phyloP scores from a whole-genome alignment of 1,284 basidiomycete genomes.

The Ganoderma lucidum region DNA sequence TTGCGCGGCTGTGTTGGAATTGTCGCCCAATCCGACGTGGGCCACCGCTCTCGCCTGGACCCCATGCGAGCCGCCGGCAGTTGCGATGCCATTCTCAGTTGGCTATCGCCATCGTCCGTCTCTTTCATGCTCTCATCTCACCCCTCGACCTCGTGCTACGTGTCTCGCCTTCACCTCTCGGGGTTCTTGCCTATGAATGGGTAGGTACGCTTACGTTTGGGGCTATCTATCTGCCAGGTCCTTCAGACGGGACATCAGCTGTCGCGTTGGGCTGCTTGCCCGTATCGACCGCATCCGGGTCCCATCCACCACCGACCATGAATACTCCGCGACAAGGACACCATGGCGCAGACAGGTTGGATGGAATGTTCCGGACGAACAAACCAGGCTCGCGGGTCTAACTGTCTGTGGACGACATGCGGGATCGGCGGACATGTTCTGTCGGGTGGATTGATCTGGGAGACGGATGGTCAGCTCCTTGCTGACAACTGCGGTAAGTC shows the following conservation, averaged over 20 bases:
- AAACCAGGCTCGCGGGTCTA: neutral
- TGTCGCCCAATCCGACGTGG: constrained; percentile 7
- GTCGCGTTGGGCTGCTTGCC: neutral
- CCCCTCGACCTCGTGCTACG: neutral
- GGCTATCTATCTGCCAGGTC: neutral
- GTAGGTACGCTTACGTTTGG: neutral
- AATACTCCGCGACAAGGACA: neutral
- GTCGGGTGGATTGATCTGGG: neutral
- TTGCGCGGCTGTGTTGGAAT: constrained; percentile 7
- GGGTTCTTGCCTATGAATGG: neutral
- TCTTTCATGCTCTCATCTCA: neutral
- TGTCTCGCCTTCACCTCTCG: constrained; percentile 1
- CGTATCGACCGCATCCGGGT: neutral
- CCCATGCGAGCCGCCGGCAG: constrained; percentile 12
- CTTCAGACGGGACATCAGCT: neutral
- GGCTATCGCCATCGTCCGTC: neutral
- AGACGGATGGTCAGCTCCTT: neutral
- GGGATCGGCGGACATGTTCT: neutral
- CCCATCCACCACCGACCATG: neutral
- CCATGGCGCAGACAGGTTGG: neutral
- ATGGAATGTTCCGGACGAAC: neutral
- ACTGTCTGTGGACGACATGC: neutral
- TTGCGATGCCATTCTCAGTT: constrained; percentile 11
- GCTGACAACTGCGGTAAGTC: constrained; percentile 4
- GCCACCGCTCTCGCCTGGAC: neutral